A percentile compares a stretch with the other conserved stretches of the same genome.
Conservation (phyloP, 2,329 filamentous ascomycete species). For the Tympanopsis confertula region DNA sequence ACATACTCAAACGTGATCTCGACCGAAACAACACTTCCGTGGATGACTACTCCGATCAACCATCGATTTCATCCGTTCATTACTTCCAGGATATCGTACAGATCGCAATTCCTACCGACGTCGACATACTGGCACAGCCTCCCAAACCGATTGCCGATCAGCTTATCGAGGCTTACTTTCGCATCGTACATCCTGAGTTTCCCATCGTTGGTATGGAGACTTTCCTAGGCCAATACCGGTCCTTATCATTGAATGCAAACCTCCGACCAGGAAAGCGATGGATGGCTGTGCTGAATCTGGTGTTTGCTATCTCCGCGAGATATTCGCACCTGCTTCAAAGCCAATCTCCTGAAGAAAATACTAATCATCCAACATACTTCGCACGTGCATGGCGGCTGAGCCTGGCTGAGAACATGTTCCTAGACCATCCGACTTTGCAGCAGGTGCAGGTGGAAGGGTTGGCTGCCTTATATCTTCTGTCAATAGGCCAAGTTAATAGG, state of each 20-base stretch:
- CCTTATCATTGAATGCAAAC: constrained; percentile 21
- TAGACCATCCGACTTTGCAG: constrained; percentile 28
- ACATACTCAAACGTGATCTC: constrained; percentile 23
- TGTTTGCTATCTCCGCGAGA: constrained; percentile 28
- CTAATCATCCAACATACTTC: constrained; percentile 19
- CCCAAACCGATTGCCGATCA: constrained; percentile 16
- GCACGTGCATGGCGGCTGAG: constrained; percentile 26
- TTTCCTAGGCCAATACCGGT: constrained; percentile 24
- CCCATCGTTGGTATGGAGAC: constrained; percentile 26
- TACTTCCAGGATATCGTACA: background rate
- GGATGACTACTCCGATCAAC: background rate
- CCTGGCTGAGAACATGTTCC: constrained; percentile 25
- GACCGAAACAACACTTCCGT: constrained; percentile 16
- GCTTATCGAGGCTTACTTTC: constrained; percentile 26
- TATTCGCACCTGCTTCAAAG: too few relatives aligned
- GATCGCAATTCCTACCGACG: background rate
- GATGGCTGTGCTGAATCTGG: constrained; percentile 28
- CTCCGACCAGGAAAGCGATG: constrained; percentile 16
- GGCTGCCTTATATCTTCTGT: constrained; percentile 26
- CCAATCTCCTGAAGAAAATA: too few relatives aligned
- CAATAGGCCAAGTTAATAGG: constrained; percentile 29
- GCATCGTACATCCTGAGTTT: constrained; percentile 26
- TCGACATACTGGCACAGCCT: background rate
- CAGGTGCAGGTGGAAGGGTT: constrained; percentile 29
- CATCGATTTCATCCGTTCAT: background rate